Percentiles rank a stretch among this genome's conserved stretches.
phyloP scores from a whole-genome alignment of 169 alveolate genomes.

The Perkinsus olseni region DNA sequence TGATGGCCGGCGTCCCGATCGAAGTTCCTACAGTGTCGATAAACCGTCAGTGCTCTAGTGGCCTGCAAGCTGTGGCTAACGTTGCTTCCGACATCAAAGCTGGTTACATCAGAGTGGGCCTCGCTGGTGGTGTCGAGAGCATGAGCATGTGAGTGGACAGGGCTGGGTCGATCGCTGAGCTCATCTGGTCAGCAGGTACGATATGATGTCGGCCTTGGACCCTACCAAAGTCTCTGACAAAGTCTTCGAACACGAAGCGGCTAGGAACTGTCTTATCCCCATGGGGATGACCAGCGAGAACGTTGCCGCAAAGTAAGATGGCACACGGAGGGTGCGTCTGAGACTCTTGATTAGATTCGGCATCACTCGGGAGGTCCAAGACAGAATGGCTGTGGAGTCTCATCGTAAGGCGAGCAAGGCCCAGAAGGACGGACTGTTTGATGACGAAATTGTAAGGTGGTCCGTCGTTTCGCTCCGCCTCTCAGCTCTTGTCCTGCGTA shows the following conservation, averaged over 20 bases:
- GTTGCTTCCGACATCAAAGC: conserved; percentile 67
- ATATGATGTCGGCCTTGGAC: conserved; percentile 67
- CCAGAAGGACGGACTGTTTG: conserved; percentile 29
- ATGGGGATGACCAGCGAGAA: conserved; percentile 86
- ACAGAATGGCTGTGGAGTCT: conserved; percentile 66
- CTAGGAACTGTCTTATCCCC: conserved; percentile 73
- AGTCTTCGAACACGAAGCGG: conserved; percentile 62
- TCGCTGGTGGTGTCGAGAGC: conserved; percentile 87
- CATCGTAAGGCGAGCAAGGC: conserved; percentile 65
- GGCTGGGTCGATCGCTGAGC: not conserved
- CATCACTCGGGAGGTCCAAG: conserved; percentile 70
- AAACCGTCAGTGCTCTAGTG: conserved; percentile 82
- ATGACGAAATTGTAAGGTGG: conserved; percentile 36
- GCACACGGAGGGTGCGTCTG: not conserved
- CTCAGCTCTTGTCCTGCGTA: not conserved
- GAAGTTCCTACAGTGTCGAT: conserved; percentile 55
- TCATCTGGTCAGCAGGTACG: conserved; percentile 14
- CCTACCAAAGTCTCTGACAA: conserved; percentile 63
- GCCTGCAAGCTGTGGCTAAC: conserved; percentile 74
- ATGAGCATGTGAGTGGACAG: conserved; percentile 56
- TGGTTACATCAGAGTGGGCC: conserved; percentile 73
- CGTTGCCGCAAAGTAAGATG: conserved; percentile 36
- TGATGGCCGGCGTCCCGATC: conserved; percentile 66
- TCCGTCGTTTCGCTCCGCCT: conserved; percentile 1
- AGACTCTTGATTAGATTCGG: conserved; percentile 43